Base-by-base conservation (phyloP, 208 protist genomes). In the Acanthamoeba lenticulata region DNA sequence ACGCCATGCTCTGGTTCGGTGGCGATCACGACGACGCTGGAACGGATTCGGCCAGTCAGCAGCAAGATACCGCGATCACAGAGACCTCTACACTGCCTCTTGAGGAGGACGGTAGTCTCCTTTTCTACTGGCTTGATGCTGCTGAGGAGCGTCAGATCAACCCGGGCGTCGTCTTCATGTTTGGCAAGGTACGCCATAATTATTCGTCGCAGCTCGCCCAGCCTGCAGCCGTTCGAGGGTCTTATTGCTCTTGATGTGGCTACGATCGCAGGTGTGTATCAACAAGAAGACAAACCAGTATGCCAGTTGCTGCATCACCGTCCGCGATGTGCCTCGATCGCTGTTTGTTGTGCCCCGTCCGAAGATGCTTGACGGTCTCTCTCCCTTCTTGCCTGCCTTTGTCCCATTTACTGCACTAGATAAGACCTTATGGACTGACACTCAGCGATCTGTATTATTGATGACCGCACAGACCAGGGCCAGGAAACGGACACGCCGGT, bases 121-220 rank as follows among this genome's bases (percentile, higher is more conserved):
- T 57, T 17, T 94, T 94, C 74, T 94, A 94, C 45, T 94, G 90
- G 90, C 36, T 94, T 13, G 90, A 94, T 62, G 74, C 74, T 24
- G 38, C 72, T 49, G 90, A 94, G 42, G 90, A 94, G 47, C 89
- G 67, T 40, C 24, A 47, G 34, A 32, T 79, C 67, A 62, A 79
- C 11, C 90, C 90, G 21, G 90, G 90, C 29, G 44, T 81, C 19
- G 72, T 94, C n/a, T 94, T 94, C 38, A 52, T 94, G 49, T 94
- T 94, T 88, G 90, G 90, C 42, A 94, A 94, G 90, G 90, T 94
- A 86, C 29, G 17, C 17, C 55, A 65, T 65, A 65, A 65, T 65
- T n/a, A 65, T 24, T 65, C 24, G n/a, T n/a, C n/a, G n/a, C n/a
- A n/a, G n/a, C n/a, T n/a, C n/a, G n/a, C n/a, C n/a, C n/a, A n/a